Evolutionary conservation across 805 yeast genomes (phyloP), one percentile per base, ranked within the genome.

Genomic region (Barnettozyma californica): DNA sequence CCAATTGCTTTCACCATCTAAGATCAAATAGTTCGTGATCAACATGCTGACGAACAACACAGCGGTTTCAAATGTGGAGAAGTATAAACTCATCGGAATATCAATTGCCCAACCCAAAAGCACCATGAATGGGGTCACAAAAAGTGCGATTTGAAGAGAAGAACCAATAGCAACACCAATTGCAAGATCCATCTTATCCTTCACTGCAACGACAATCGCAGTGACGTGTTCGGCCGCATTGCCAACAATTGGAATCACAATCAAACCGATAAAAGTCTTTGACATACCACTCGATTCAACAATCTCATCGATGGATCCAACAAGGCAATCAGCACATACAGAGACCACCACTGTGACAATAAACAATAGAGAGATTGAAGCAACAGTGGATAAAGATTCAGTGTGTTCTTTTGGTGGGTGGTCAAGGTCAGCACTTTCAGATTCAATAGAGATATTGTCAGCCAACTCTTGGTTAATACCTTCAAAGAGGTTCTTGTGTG

Each of bases 211-310:
- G 53, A 89, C 78, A 34, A 94, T 85, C 3, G 98, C 96, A 18
- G 99, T 94, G 45, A 89, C 98, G 67, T 94, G 99, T 68, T 94
- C 99, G 11, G 98, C 98, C 3, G 99, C 99, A 61, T 94, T 94
- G 48, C 98, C 99, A 25, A 94, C 98, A 53, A 94, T 92, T 37
- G 99, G 99, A 53, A 94, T 84, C 41, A 94, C 81, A 57, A 94
- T 84, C 56, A 94, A 74, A 65, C 98, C 98, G 60, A 94, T 89
- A 60, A 94, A 94, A 0, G 98, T 90, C 76, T 92, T 91, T 40
- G 96, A 87, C 47, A 94, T 74, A 4, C 96, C 96, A 2, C 95
- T 81, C 27, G 81, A 70, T 50, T 73, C 87, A 34, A 94, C 98
- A 54, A 92, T 80, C 49, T 79, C 85, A 68, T 94, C 98, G 60